Evolutionary conservation across 179 eudicot species (phyloP).

Genomic region (Heliamphora pulchella): DNA sequence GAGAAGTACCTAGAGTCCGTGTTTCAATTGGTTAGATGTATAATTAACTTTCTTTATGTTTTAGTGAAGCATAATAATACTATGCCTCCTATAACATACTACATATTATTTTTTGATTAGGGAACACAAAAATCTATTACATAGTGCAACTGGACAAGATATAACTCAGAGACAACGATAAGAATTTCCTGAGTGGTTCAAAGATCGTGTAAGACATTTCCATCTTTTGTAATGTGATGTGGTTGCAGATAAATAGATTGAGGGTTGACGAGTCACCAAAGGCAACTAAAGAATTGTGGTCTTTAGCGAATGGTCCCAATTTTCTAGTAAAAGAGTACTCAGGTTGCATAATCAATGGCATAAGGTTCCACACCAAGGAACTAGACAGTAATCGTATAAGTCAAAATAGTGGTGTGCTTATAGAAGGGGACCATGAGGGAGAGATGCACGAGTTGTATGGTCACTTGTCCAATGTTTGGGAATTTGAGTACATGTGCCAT

Average conservation of each 20-base stretch:
- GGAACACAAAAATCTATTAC: not conserved
- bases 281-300: not conserved
- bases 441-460: not conserved
- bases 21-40: too few relatives aligned
- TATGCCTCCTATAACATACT: too few relatives aligned
- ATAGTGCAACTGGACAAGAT: not conserved
- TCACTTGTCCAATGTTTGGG: not conserved
- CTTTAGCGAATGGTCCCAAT: conserved; percentile 4
- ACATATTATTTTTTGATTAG: too few relatives aligned
- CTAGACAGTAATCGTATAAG: not conserved
- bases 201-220: not conserved
- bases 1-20: not conserved
- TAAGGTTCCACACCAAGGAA: not conserved
- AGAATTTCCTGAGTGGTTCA: conserved; percentile 7
- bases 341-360: not conserved
- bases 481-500: not conserved
- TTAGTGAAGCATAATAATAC: too few relatives aligned
- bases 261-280: not conserved
- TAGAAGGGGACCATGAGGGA: not conserved
- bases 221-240: not conserved
- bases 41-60: too few relatives aligned
- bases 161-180: not conserved
- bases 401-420: conserved; percentile 9
- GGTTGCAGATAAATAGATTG: not conserved
- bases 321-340: not conserved